Base-by-base conservation (phyloP, 371 early-diverging fungal genomes). In the Umbelopsis sp. region DNA sequence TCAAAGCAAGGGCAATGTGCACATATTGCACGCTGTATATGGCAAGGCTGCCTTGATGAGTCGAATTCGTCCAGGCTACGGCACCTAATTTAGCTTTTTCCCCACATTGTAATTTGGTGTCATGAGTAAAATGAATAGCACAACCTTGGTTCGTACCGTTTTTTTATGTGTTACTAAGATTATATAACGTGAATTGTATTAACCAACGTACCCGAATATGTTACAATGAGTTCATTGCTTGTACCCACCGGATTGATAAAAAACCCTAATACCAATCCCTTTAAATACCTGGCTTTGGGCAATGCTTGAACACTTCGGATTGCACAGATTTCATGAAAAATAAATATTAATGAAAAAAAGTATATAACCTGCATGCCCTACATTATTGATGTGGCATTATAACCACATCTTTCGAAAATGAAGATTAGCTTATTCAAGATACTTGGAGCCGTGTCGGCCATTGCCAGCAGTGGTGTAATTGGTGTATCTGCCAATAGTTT, bases 401-500 rank as follows among this genome's bases (percentile, higher is more conserved):
- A 57, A 10, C 57, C 37, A 6, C 8, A 4, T 18, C 18, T 16
- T 35, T 57, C 7, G 22, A 37, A 22, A 57, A 29, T 57, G 37
- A 57, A 57, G 37, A 57, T 57, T 18, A 35, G 9, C 14, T 32
- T 11, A 32, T 29, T 57, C 35, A 57, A 57, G 2, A 3, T 57
- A 2, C 32, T 57, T 57, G 57, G 57, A 12, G 35, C 57, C 35
- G 18, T 35, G 12, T 25, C n/a, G 2, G 18, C 35, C 35, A 7
- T 57, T n/a, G 9, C 35, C 35, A 10, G 35, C 35, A 35, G 35
- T 57, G n/a, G n/a, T 57, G 16, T 57, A 12, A 16, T 29, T 10
- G 12, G 9, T 1, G 57, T 57, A 18, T 29, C 57, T 35, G 57
- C 57, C 14, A 57, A 57, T 35, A 57, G 57, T 18, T 57, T 57